These are phyloP conservation scores for Achaetomiella virescens DNA, from an alignment of 495 filamentous ascomycete species.

Conservation along the genomic window DNA sequence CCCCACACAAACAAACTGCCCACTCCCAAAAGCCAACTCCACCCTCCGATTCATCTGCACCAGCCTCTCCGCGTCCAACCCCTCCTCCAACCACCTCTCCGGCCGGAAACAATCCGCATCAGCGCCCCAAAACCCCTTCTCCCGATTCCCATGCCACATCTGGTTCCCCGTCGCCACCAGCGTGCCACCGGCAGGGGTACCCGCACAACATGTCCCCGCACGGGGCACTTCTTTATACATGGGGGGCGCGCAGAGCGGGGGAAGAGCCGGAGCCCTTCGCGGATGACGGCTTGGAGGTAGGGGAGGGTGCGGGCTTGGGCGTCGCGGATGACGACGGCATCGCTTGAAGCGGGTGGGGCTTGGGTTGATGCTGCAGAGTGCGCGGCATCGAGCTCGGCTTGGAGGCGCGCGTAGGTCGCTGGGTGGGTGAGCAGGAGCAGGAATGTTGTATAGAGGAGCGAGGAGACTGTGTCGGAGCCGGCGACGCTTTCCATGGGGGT, in stretches of 20 bases:
- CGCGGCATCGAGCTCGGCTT: slow-evolving; percentile 50
- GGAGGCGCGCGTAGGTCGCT: slow-evolving; percentile 44
- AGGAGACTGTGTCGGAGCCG: slow-evolving; percentile 60
- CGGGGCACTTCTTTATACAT: slow-evolving; percentile 38
- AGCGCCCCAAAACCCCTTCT: slow-evolving; percentile 29
- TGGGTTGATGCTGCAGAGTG: too few relatives aligned
- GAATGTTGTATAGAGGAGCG: slow-evolving; percentile 49
- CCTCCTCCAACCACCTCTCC: slow-evolving; percentile 45
- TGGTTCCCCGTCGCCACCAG: slow-evolving; percentile 37
- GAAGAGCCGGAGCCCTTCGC: slow-evolving; percentile 42
- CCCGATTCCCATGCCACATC: slow-evolving; percentile 23
- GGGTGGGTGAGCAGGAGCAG: slow-evolving; percentile 46
- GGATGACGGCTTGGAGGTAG: slow-evolving; percentile 44
- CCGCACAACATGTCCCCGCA: slow-evolving; percentile 49
- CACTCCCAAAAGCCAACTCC: slow-evolving; percentile 30
- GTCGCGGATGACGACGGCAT: slow-evolving; percentile 9
- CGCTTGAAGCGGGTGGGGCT: slow-evolving; percentile 27
- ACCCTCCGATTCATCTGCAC: slow-evolving; percentile 29
- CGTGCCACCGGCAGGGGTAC: slow-evolving; percentile 50
- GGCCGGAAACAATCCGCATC: slow-evolving; percentile 45
- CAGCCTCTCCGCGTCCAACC: slow-evolving; percentile 21
- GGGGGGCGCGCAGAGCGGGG: slow-evolving; percentile 41
- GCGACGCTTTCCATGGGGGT: slow-evolving; percentile 42
- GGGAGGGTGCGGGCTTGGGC: slow-evolving; percentile 38
- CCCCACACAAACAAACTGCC: slow-evolving; percentile 39